Evolutionary conservation across 148 eudicot genomes (phyloP), one percentile per base, ranked within the genome.

Genomic region (Salicornia ramosissima): DNA sequence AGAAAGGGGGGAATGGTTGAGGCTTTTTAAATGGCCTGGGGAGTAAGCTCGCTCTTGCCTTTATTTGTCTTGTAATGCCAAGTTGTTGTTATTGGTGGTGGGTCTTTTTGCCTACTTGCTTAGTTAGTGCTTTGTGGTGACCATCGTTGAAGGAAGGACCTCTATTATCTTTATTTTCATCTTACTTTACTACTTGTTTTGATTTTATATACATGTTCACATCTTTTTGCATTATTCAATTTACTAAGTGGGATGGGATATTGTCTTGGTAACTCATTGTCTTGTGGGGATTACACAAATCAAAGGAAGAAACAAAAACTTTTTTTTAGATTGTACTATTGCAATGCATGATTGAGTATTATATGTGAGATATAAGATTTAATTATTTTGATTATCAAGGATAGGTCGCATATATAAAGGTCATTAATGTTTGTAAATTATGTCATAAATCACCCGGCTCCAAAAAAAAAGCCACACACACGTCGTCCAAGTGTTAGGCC

Each of bases 21-120:
- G 54, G 30, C 34, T 29, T 66, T 77, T 49, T 77, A 66, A 71
- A 77, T 29, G 66, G 62, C 16, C 10, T 59, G 52, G 31, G 12
- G 15, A 33, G 1, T n/a, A 11, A 19, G 6, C n/a, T n/a, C n/a
- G n/a, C n/a, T n/a, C n/a, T n/a, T 59, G 24, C 34, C 46, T 60
- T 64, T 75, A 26, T 64, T 49, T 58, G 65, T 72, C 69, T 31
- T 22, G 62, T 70, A 70, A 69, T 76, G 70, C 66, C 79, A 76
- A 76, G 59, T 70, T 70, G 74, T 10, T 67, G 59, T 70, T 70
- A 70, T 10, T 67, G 28, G 65, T 67, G 67, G 69, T 63, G 70
- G 74, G 70, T 31, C 74, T 70, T 49, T 68, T 54, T 42, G 54
- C 50, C 51, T 66, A 67, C 66, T 67, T 66, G 55, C 54, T 66